Evolutionary conservation across 2,329 filamentous ascomycete genomes (phyloP), one percentile per base, ranked within the genome.

Genomic region (Neofusicoccum ribis): DNA sequence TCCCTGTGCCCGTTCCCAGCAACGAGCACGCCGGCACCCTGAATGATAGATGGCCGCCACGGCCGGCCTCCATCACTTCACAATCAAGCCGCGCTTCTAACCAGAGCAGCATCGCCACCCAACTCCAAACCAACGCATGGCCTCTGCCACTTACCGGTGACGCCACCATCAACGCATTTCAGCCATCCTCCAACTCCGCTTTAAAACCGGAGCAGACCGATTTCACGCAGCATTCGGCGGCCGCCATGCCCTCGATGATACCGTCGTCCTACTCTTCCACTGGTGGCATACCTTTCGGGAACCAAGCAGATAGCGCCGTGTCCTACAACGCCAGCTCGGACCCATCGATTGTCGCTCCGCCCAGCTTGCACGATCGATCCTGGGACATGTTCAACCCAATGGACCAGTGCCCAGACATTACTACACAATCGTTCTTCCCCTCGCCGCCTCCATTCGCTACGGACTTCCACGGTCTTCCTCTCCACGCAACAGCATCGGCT

Each of bases 311-410:
- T 9, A 46, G 46, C 15, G 39, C 27, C 27, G 12, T n/a, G n/a
- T 14, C 54, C 7, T 60, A 17, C 17, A n/a, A 23, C 11, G 31
- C 9, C 15, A 47, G 50, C 31, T 23, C n/a, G 5, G 39, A 39
- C 27, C 41, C 50, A 5, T 41, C 50, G 9, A 23, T 56, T n/a
- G 20, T 37, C n/a, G 39, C 50, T 2, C 61, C 50, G 11, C 49
- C 11, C 44, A 47, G 12, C 20, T 41, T 49, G 17, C 37, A 64
- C n/a, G 31, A 20, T 15, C 9, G 31, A 2, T 52, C 61, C 8
- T 64, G 61, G 61, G 61, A 46, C 14, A 15, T 37, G 11, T 27
- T 64, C 27, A 20, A 64, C 20, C 50, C 43, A 15, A 34, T 47
- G 31, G 27, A 64, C 44, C 61, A 56, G 17, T 64, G 39, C 11